A percentile compares a stretch with the other conserved stretches of the same genome.
Conservation (phyloP, 192 early-diverging fungal species). For the Neocallimastix lanati region DNA sequence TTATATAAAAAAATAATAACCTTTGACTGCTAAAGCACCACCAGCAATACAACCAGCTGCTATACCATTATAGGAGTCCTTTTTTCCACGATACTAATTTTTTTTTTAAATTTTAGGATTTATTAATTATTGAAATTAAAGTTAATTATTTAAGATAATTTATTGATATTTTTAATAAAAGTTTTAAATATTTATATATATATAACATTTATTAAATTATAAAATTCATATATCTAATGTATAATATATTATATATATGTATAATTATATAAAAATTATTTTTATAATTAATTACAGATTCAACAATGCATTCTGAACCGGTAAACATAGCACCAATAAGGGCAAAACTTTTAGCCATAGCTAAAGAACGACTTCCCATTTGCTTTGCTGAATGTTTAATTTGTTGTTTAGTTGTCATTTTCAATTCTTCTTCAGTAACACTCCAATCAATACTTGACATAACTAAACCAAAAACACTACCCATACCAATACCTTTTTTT, state of each 20-base stretch:
- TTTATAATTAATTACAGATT: too few relatives aligned
- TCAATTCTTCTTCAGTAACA: constrained; percentile 37
- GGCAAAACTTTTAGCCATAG: constrained; percentile 85
- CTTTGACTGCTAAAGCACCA: constrained; percentile 52
- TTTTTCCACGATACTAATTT: constrained; percentile 85
- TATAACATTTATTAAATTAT: too few relatives aligned
- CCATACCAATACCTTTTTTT: constrained; percentile 61
- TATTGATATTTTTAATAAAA: too few relatives aligned
- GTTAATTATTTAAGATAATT: too few relatives aligned
- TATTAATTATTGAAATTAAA: too few relatives aligned
- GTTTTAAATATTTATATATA: too few relatives aligned
- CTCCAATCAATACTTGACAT: constrained; percentile 80
- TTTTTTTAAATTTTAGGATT: too few relatives aligned
- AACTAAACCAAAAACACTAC: constrained; percentile 76
- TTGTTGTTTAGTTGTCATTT: constrained; percentile 66
- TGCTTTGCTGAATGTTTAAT: constrained; percentile 67
- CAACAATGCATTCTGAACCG: constrained; percentile 84
- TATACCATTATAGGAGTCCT: constrained; percentile 81
- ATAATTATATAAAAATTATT: too few relatives aligned
- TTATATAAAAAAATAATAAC: too few relatives aligned
- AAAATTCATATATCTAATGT: too few relatives aligned
- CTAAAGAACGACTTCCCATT: constrained; percentile 63
- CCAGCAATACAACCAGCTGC: constrained; percentile 86
- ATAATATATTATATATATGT: too few relatives aligned
- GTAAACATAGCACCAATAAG: constrained; percentile 81